Conservation (phyloP, 352 stramenopile species). For the Pythium volutum region DNA sequence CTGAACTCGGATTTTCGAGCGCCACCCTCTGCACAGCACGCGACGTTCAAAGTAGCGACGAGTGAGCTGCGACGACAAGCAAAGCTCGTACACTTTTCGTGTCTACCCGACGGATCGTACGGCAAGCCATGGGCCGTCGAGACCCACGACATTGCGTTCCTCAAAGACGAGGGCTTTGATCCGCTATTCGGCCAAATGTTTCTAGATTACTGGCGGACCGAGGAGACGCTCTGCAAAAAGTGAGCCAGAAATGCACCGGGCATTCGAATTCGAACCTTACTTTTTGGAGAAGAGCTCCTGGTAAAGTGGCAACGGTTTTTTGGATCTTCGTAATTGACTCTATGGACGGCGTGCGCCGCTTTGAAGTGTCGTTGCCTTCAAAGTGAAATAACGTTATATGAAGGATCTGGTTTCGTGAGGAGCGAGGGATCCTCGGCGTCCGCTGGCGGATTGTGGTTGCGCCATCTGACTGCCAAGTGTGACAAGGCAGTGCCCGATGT, state of each 20-base stretch:
- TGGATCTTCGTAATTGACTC: no score
- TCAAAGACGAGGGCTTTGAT: constrained; percentile 10
- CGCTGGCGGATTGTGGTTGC: not conserved
- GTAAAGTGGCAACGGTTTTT: no score
- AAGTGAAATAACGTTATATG: not conserved
- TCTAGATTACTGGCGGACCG: constrained; percentile 23
- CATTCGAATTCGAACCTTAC: constrained; percentile 16
- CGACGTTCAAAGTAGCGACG: constrained; percentile 7
- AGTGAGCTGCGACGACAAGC: constrained; percentile 5
- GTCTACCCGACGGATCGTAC: constrained; percentile 18
- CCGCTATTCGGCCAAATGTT: constrained; percentile 28
- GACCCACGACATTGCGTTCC: constrained; percentile 12
- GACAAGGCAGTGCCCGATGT: constrained; percentile 2
- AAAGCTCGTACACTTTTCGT: constrained; percentile 24
- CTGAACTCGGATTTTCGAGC: constrained; percentile 35
- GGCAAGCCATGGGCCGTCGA: constrained; percentile 20
- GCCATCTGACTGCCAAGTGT: constrained; percentile 2
- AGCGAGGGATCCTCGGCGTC: not conserved
- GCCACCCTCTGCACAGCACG: not conserved
- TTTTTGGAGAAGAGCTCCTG: no score
- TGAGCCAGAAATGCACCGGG: not conserved
- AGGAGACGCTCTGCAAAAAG: constrained; percentile 16
- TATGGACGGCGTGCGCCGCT: no score
- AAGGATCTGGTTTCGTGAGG: not conserved
- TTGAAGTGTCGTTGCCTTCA: no score